phyloP scores from a whole-genome alignment of 208 protist genomes.

The Leishmania mexicana region DNA sequence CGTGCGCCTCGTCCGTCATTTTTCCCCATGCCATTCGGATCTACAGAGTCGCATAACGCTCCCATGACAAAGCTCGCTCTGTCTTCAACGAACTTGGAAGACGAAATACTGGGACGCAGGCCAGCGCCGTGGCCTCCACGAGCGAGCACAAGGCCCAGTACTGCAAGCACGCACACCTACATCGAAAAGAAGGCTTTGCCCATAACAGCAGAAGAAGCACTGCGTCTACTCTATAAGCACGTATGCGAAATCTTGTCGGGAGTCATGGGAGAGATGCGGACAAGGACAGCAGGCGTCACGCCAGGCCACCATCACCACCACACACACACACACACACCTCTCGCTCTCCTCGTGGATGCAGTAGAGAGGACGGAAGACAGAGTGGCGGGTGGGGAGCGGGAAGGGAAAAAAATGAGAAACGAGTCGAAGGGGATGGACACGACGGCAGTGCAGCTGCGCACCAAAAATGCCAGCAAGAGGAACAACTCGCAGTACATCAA shows the following conservation, averaged over 20 bases:
- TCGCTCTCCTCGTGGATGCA: not conserved
- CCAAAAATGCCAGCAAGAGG: not conserved
- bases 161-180: not conserved
- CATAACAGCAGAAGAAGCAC: not conserved
- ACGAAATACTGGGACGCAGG: not conserved
- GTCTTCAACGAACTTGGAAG: not conserved
- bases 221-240: not conserved
- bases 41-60: not conserved
- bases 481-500: not conserved
- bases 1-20: not conserved
- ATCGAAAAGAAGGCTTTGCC: not conserved
- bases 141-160: not conserved
- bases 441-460: not conserved
- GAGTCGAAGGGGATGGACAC: not conserved
- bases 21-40: not conserved
- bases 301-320: not conserved
- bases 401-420: constrained; percentile 5
- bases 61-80: not conserved
- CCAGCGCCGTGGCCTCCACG: not conserved
- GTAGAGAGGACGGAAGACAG: not conserved
- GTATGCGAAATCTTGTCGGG: not conserved
- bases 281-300: not conserved
- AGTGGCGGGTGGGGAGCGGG: not conserved
- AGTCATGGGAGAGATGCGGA: not conserved
- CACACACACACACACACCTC: not conserved